Percentiles rank a stretch among this genome's conserved stretches.
phyloP scores from a whole-genome alignment of 2,329 filamentous ascomycete species.

The Pezicula radicicola region DNA sequence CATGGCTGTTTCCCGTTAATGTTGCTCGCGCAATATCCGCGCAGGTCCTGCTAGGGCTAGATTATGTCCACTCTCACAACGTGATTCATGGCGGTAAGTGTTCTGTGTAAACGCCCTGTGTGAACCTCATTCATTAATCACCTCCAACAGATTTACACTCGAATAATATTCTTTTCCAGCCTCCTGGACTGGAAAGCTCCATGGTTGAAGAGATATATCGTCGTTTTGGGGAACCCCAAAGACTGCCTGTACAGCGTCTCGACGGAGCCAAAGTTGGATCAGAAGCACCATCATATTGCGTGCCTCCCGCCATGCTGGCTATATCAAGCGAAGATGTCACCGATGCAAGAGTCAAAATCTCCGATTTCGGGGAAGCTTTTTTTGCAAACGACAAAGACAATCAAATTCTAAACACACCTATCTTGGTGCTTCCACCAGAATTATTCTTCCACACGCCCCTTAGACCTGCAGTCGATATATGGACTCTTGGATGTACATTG shows the following conservation, averaged over 20 bases:
- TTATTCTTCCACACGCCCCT: neutral
- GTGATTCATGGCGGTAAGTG: slow-evolving; percentile 17
- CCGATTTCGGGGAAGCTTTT: slow-evolving; percentile 5
- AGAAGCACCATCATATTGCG: slow-evolving; percentile 2
- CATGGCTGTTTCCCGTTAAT: slow-evolving; percentile 14
- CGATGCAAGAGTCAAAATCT: neutral
- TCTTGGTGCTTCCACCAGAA: neutral
- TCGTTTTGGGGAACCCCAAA: slow-evolving; percentile 1
- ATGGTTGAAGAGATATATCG: neutral
- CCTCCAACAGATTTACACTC: neutral
- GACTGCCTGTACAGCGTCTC: neutral
- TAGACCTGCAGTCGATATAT: neutral
- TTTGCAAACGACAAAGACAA: neutral
- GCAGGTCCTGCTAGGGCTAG: slow-evolving; percentile 10
- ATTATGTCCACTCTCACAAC: slow-evolving; percentile 14
- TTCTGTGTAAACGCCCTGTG: no score
- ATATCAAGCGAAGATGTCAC: neutral
- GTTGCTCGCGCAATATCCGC: slow-evolving; percentile 11
- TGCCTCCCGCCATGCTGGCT: neutral
- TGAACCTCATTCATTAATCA: neutral
- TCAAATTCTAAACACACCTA: neutral
- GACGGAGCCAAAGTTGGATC: neutral
- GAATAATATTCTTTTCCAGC: slow-evolving; percentile 3
- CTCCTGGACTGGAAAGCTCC: slow-evolving; percentile 2
- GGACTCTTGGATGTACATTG: neutral